Percentiles rank a stretch among this genome's conserved stretches.
phyloP scores from a whole-genome alignment of 2,329 filamentous ascomycete genomes.

The Geosmithia flava region DNA sequence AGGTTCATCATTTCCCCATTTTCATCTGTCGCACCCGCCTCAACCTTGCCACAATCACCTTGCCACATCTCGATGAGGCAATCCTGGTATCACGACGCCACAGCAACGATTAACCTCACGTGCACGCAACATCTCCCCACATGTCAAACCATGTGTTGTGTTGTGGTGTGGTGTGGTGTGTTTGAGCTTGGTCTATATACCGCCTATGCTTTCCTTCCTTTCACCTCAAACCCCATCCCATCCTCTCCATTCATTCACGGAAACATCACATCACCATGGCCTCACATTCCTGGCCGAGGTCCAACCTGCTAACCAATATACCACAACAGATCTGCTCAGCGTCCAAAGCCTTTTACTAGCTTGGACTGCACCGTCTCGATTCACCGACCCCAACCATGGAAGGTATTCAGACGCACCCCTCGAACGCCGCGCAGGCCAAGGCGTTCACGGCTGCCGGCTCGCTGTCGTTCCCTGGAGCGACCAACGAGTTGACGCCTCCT shows the following conservation, averaged over 20 bases:
- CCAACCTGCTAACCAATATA: not conserved
- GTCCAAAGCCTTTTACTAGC: constrained; percentile 3
- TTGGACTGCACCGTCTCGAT: constrained; percentile 5
- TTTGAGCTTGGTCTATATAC: not conserved
- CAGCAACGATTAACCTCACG: not conserved
- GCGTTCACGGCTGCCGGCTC: constrained; percentile 89
- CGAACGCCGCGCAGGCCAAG: constrained; percentile 86
- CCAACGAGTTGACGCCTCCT: constrained; percentile 72
- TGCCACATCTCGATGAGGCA: not conserved
- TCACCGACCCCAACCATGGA: constrained; percentile 53
- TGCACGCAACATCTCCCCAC: not conserved
- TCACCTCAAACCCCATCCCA: not conserved
- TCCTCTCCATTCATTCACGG: too few species aligned
- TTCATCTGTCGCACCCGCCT: constrained; percentile 18
- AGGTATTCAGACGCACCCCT: constrained; percentile 79
- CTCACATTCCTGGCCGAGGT: not conserved
- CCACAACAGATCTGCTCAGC: constrained; percentile 19
- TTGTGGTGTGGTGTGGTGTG: not conserved
- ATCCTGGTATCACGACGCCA: not conserved
- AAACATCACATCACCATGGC: not conserved
- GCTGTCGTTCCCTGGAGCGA: constrained; percentile 79
- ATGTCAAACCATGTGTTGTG: not conserved
- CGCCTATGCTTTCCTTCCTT: not conserved
- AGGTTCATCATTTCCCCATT: constrained; percentile 20
- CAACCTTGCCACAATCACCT: not conserved